Percentiles rank a stretch among this genome's conserved stretches.
Conservation (phyloP, 257 asterid genomes). For the Ehretia macrophylla region DNA sequence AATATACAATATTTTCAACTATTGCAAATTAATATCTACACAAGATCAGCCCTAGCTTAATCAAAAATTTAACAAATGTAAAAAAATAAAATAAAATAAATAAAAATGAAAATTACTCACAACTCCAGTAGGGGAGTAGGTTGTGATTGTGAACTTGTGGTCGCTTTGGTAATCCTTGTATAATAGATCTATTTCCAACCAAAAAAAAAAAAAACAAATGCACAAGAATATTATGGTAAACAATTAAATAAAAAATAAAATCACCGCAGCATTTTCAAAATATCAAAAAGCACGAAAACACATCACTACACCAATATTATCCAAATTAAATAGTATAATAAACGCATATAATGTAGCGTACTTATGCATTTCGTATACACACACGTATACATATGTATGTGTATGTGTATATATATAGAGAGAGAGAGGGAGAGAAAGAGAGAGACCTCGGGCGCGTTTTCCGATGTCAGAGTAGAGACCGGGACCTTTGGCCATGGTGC, state of each 20-base stretch:
- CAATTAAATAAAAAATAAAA: too few relatives aligned
- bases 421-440: not conserved
- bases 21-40: not conserved
- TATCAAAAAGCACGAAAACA: too few relatives aligned
- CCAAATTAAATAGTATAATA: too few relatives aligned
- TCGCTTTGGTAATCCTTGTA: slow-evolving; percentile 7
- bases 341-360: too few relatives aligned
- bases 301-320: too few relatives aligned
- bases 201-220: not conserved
- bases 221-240: not conserved
- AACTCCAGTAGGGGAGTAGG: slow-evolving; percentile 8
- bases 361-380: not conserved
- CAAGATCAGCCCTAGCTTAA: not conserved
- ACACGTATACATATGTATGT: not conserved
- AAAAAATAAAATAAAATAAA: not conserved
- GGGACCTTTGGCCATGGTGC: slow-evolving; percentile 83
- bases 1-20: not conserved
- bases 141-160: slow-evolving; percentile 7
- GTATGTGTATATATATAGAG: not conserved
- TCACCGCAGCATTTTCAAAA: too few relatives aligned
- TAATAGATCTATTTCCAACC: slow-evolving; percentile 3
- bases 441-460: slow-evolving; percentile 69
- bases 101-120: not conserved
- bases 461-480: slow-evolving; percentile 91
- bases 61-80: not conserved